Evolutionary conservation across 495 filamentous ascomycete species (phyloP).

Genomic region (Astrothelium macrocarpum): DNA sequence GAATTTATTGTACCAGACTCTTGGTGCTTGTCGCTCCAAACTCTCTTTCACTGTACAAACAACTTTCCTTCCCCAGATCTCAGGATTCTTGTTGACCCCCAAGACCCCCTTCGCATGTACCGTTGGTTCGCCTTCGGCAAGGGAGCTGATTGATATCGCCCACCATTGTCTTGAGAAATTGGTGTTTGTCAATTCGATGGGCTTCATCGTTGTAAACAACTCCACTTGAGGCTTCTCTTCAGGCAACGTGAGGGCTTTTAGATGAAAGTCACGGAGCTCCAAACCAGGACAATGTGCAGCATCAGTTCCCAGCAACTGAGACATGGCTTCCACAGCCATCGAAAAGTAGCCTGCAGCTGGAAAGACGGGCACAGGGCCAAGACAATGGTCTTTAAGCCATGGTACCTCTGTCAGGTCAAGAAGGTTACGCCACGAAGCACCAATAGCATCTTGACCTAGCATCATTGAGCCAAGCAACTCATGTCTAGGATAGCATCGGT

Average conservation of each 20-base stretch:
- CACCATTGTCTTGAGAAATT: not conserved
- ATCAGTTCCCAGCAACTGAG: not conserved
- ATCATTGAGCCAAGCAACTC: conserved; percentile 46
- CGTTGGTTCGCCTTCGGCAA: not conserved
- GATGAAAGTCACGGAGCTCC: not conserved
- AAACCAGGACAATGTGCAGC: not conserved
- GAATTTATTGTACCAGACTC: conserved; percentile 10
- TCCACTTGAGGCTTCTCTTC: not conserved
- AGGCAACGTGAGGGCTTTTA: not conserved
- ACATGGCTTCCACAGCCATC: not conserved
- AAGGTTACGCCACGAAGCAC: conserved; percentile 50
- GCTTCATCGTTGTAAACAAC: not conserved
- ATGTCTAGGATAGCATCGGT: conserved; percentile 36
- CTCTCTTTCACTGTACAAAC: too few species aligned
- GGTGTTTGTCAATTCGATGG: not conserved
- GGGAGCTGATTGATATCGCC: not conserved
- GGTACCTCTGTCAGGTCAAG: conserved; percentile 42
- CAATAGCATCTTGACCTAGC: too few species aligned
- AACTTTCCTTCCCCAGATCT: too few species aligned
- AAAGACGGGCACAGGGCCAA: not conserved
- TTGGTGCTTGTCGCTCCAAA: not conserved
- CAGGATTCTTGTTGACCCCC: too few species aligned
- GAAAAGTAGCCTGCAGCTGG: not conserved
- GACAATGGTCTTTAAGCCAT: conserved; percentile 45
- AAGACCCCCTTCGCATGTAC: not conserved